Conservation (phyloP, 176 grass and related monocot species). For the Poa annua region DNA sequence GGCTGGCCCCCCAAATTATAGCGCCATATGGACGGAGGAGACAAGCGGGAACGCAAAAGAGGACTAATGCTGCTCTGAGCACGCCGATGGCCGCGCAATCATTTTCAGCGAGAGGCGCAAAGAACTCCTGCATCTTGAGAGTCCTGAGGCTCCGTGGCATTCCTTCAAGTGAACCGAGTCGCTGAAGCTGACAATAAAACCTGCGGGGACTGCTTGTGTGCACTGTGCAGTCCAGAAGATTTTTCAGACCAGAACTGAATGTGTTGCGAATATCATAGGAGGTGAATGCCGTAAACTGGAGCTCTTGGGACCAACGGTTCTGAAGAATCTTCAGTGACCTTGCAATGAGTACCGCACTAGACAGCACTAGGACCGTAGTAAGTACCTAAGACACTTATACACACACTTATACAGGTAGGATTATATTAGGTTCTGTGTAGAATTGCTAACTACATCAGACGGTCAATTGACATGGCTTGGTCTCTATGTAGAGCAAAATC, state of each 20-base stretch:
- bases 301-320: neutral
- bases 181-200: slow-evolving; percentile 29
- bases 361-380: neutral
- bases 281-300: slow-evolving; percentile 4
- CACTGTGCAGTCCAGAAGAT: slow-evolving; percentile 39
- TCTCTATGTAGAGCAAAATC: too few species aligned
- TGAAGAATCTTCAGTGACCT: slow-evolving; percentile 7
- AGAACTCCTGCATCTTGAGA: neutral
- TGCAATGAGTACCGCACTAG: neutral
- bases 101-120: neutral
- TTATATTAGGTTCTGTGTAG: neutral
- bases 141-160: neutral
- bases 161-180: slow-evolving; percentile 16
- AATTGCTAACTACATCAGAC: neutral
- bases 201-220: slow-evolving; percentile 3
- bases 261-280: neutral
- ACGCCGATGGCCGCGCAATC: slow-evolving; percentile 54
- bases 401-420: neutral
- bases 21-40: slow-evolving; percentile 36
- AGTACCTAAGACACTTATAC: neutral
- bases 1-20: slow-evolving; percentile 42
- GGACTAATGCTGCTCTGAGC: slow-evolving; percentile 50
- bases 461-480: too few species aligned
- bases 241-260: slow-evolving; percentile 10
- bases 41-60: slow-evolving; percentile 22